phyloP scores from a whole-genome alignment of 495 filamentous ascomycete species.

The Trichoderma reesei region DNA sequence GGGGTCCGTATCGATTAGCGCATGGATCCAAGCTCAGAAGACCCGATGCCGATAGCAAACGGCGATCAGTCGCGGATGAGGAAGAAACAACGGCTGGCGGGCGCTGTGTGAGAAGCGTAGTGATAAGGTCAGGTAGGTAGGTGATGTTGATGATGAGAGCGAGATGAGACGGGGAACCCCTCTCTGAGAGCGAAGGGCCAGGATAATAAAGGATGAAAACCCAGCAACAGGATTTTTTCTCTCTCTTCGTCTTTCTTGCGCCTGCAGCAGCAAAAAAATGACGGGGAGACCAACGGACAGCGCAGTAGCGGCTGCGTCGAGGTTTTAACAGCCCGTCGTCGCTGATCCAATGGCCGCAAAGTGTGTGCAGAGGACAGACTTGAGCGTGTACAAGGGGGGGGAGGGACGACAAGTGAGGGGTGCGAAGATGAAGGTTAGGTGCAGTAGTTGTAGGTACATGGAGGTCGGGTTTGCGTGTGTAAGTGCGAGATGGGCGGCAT shows the following conservation, averaged over 20 bases:
- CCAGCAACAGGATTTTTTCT: neutral
- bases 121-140: too few relatives aligned
- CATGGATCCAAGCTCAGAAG: neutral
- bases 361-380: conserved; percentile 5
- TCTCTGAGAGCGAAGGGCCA: neutral
- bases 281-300: conserved; percentile 1
- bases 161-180: neutral
- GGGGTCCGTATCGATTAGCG: neutral
- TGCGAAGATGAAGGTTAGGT: neutral
- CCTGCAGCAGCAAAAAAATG: neutral
- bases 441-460: neutral
- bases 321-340: conserved; percentile 6
- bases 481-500: neutral
- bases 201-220: neutral
- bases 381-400: conserved; percentile 4
- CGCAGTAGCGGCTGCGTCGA: conserved; percentile 3
- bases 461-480: neutral
- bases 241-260: neutral
- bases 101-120: neutral
- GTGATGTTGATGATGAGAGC: neutral
- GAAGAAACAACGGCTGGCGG: too few relatives aligned
- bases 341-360: conserved; percentile 7
- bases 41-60: too few relatives aligned
- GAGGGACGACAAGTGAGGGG: too few relatives aligned
- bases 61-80: too few relatives aligned